These are phyloP conservation scores for Lipomyces yamadae DNA, from an alignment of 805 yeast species.

Conservation along the genomic window DNA sequence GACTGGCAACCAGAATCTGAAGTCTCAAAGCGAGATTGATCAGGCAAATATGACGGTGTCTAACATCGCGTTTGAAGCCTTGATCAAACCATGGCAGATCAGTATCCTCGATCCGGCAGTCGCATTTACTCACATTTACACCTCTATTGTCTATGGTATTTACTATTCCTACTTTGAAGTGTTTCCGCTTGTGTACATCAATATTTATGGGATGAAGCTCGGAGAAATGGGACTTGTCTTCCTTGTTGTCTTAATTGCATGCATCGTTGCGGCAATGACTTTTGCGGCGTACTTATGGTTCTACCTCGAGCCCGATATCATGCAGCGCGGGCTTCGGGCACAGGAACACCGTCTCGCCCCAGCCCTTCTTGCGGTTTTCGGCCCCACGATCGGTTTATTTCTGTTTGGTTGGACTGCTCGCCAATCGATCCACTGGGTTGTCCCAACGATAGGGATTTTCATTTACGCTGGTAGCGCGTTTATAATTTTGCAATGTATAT, in stretches of 20 bases:
- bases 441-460: conserved; percentile 53
- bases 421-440: conserved; percentile 54
- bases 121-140: conserved; percentile 56
- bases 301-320: conserved; percentile 45
- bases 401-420: conserved; percentile 59
- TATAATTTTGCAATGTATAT: too few relatives aligned
- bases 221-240: conserved; percentile 57
- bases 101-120: conserved; percentile 60
- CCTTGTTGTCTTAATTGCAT: conserved; percentile 55
- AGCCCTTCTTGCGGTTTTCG: conserved; percentile 43
- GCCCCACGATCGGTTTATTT: conserved; percentile 54
- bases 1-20: conserved; percentile 55
- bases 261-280: conserved; percentile 47
- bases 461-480: conserved; percentile 43
- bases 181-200: conserved; percentile 60
- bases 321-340: conserved; percentile 43
- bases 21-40: conserved; percentile 45
- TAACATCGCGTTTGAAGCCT: conserved; percentile 36
- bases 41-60: background rate
- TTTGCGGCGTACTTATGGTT: conserved; percentile 18
- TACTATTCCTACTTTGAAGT: conserved; percentile 64
- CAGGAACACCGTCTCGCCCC: conserved; percentile 59
- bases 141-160: conserved; percentile 58
- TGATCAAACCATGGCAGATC: conserved; percentile 52
- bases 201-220: conserved; percentile 53